Percentiles rank a stretch among this genome's conserved stretches.
phyloP scores from a whole-genome alignment of 176 grass and related monocot genomes.

The Rhynchospora tenuis region DNA sequence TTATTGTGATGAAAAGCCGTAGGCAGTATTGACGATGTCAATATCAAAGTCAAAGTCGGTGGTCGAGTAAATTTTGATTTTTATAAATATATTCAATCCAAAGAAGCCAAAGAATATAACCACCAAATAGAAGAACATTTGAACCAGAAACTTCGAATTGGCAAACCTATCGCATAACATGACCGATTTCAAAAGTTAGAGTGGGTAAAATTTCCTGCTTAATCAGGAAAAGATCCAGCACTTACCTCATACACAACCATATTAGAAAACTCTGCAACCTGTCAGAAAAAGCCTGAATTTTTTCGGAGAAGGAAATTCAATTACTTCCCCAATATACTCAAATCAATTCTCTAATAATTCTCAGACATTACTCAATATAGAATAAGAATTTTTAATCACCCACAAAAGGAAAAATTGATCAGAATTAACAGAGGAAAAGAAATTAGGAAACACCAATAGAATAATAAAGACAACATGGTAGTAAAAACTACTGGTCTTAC shows the following conservation, averaged over 20 bases:
- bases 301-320: background rate
- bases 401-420: background rate
- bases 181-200: background rate
- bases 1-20: no score
- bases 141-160: background rate
- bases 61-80: background rate
- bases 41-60: no score
- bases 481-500: background rate
- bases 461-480: background rate
- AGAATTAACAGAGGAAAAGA: background rate
- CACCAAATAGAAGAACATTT: background rate
- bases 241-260: background rate
- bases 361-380: background rate
- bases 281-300: background rate
- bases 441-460: constrained; percentile 4
- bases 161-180: background rate
- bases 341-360: background rate
- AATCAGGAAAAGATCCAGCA: background rate
- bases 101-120: background rate
- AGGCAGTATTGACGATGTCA: no score
- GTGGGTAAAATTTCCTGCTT: no score
- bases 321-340: background rate
- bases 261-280: background rate
- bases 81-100: background rate
- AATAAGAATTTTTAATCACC: background rate